Evolutionary conservation across 2,329 filamentous ascomycete species (phyloP), one percentile per base, ranked within the genome.

Genomic region (Phyllosticta citrichinensis): DNA sequence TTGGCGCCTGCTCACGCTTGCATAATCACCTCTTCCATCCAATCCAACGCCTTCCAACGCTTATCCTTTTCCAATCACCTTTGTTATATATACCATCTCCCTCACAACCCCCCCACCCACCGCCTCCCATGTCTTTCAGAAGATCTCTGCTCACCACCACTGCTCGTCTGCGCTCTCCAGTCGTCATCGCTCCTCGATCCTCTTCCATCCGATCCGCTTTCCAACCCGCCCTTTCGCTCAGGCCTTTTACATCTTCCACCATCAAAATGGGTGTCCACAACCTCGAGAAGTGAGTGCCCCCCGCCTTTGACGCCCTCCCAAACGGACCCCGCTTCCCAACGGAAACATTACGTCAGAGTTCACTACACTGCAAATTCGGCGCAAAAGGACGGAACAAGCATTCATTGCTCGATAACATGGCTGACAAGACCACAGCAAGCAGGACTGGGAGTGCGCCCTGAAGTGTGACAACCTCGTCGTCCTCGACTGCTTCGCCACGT

Each of bases 401-500:
- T n/a, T 20, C 53, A 27, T n/a, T 20, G 22, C 22, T 22, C 22
- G 47, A 30, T 53, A 35, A 59, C 55, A 47, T 20, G 27, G 14
- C 9, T 30, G 47, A 25, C 25, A 20, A n/a, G 50, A 62, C 20
- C 60, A 64, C 64, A 89, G 85, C 66, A 82, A 80, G 71, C 70
- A 76, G 24, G 83, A 85, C 30, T 91, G 84, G 74, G 73, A 83
- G 60, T 69, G 74, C 33, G 81, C 81, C 62, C 68, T 87, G 63
- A 72, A 77, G 60, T 69, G 77, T 57, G 68, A 79, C 60, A 76
- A 84, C 70, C 75, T 88, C 65, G 83, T 96, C 67, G 78, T 97
- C 63, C 79, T 97, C 70, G 93, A 97, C 80, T 91, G 85, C 79
- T 91, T 88, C 75, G 92, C 92, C 61, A 85, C 80, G 64, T 97